phyloP scores from a whole-genome alignment of 352 stramenopile species.

The Pilasporangium apinafurcum region DNA sequence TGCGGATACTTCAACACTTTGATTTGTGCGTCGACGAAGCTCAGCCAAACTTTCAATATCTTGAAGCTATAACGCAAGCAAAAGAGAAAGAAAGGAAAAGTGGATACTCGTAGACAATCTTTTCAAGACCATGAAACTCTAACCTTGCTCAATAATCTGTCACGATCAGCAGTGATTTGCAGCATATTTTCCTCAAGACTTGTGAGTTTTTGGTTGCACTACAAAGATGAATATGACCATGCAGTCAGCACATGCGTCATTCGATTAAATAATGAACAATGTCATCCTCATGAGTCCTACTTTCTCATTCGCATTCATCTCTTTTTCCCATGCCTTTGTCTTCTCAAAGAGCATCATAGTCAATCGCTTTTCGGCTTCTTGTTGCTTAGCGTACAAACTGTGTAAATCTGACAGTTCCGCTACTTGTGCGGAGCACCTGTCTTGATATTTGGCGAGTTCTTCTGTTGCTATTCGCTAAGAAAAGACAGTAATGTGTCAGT shows the following conservation, averaged over 20 bases:
- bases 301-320: slow-evolving; percentile 43
- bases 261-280: neutral
- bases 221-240: too few relatives aligned
- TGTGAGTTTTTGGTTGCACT: slow-evolving; percentile 45
- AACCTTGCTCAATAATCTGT: slow-evolving; percentile 39
- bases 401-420: slow-evolving; percentile 27
- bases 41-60: slow-evolving; percentile 50
- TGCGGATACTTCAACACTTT: slow-evolving; percentile 47
- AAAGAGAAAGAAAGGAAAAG: neutral
- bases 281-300: slow-evolving; percentile 8
- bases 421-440: slow-evolving; percentile 18
- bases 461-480: slow-evolving; percentile 43
- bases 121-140: neutral
- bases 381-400: slow-evolving; percentile 22
- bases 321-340: slow-evolving; percentile 64
- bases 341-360: slow-evolving; percentile 65
- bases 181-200: slow-evolving; percentile 28
- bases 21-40: slow-evolving; percentile 53
- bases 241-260: too few relatives aligned
- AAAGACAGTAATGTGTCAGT: neutral
- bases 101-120: neutral
- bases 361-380: slow-evolving; percentile 45
- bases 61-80: slow-evolving; percentile 24
- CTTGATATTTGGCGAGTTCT: slow-evolving; percentile 37
- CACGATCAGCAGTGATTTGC: slow-evolving; percentile 15